Conservation (phyloP, 2,329 filamentous ascomycete genomes). For the Aspergillus jensenii region DNA sequence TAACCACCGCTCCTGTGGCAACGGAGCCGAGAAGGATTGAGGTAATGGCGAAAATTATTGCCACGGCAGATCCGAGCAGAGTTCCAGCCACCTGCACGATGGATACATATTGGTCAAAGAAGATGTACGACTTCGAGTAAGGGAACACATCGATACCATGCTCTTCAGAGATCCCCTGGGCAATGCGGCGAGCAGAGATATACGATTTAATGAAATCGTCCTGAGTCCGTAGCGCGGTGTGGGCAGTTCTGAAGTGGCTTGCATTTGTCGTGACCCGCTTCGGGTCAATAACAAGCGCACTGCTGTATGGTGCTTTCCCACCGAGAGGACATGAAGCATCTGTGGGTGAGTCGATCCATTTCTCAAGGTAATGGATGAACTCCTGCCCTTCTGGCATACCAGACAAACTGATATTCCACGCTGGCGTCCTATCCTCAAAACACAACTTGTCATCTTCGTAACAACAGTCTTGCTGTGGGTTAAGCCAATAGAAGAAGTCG, state of each 20-base stretch:
- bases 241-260: slow-evolving; percentile 87
- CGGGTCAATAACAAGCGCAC: slow-evolving; percentile 76
- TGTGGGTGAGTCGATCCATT: slow-evolving; percentile 79
- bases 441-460: slow-evolving; percentile 70
- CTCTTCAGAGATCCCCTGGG: slow-evolving; percentile 67
- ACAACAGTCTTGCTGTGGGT: slow-evolving; percentile 78
- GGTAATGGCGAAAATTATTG: slow-evolving; percentile 79
- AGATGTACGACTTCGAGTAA: slow-evolving; percentile 97
- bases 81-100: slow-evolving; percentile 79
- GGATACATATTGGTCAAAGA: slow-evolving; percentile 93
- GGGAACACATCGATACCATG: slow-evolving; percentile 86
- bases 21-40: slow-evolving; percentile 80
- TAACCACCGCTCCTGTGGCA: slow-evolving; percentile 77
- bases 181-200: slow-evolving; percentile 82
- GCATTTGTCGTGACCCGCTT: slow-evolving; percentile 69
- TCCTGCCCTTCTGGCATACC: slow-evolving; percentile 95
- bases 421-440: slow-evolving; percentile 72
- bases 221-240: slow-evolving; percentile 83
- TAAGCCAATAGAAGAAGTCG: slow-evolving; percentile 96
- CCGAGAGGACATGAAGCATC: slow-evolving; percentile 83
- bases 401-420: slow-evolving; percentile 84
- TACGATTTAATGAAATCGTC: slow-evolving; percentile 92
- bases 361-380: slow-evolving; percentile 80
- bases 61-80: slow-evolving; percentile 78
- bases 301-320: slow-evolving; percentile 81